Conservation (phyloP, 2,329 filamentous ascomycete genomes). For the Cercospora sp. region DNA sequence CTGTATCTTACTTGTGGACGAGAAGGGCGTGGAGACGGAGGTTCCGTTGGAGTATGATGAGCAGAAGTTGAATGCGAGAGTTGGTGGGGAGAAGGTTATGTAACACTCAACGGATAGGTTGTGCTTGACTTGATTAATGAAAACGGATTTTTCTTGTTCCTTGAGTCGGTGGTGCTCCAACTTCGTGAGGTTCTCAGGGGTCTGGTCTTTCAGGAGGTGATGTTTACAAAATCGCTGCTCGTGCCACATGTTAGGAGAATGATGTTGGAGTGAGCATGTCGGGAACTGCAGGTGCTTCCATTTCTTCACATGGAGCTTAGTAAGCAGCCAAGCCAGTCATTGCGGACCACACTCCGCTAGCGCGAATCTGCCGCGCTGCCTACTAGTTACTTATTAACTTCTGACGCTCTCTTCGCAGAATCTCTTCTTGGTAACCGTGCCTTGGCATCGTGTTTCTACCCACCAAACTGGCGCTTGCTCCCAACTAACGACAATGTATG, state of each 20-base stretch:
- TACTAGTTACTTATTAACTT: too few relatives aligned
- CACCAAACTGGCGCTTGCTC: not conserved
- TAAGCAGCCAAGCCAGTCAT: not conserved
- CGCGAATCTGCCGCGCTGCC: not conserved
- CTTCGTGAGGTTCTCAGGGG: not conserved
- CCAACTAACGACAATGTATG: not conserved
- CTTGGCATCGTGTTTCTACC: not conserved
- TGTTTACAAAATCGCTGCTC: not conserved
- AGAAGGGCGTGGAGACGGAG: conserved; percentile 40
- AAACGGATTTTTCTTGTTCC: not conserved
- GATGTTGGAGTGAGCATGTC: not conserved
- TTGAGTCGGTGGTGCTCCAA: not conserved
- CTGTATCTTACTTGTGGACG: conserved; percentile 21
- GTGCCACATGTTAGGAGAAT: not conserved
- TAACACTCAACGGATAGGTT: not conserved
- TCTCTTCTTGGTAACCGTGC: not conserved
- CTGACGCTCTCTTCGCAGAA: not conserved
- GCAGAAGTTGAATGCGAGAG: conserved; percentile 39
- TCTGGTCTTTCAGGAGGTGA: not conserved
- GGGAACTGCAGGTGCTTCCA: not conserved
- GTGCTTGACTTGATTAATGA: not conserved
- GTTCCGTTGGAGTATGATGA: conserved; percentile 41
- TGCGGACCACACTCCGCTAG: not conserved
- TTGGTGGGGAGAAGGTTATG: not conserved
- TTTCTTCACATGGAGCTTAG: not conserved